Evolutionary conservation across 192 early-diverging fungal species (phyloP), one percentile per base, ranked within the genome.

Genomic region (Endogone sp.): DNA sequence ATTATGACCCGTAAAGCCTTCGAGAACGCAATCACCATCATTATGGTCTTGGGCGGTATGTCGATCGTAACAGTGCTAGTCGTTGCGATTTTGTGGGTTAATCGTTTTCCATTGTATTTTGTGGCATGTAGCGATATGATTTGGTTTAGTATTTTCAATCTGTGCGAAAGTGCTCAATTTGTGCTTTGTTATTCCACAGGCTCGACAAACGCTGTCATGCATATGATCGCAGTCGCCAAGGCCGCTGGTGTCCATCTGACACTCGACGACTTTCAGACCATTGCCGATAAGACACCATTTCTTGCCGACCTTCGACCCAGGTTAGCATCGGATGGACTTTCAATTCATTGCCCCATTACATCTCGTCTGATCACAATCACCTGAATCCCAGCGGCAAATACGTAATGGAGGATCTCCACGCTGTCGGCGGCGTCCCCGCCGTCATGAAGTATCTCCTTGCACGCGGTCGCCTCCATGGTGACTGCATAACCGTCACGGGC

Each of bases 1-100:
- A 98, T 99, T 66, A 93, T 99, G 93, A 99, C 98, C 13, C 84
- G 88, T 56, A 83, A 94, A 75, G 91, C 94, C 13, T 95, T 99
- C 68, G 93, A 97, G 79, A 99, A 99, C 76, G 96, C 98, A 3
- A 93, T 99, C 68, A 89, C 92, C 25, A 26, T 95, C 13, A 90
- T 89, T 24, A 95, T 98, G 88, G 91, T 93, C 32, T 85, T 98
- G 60, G 98, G 98, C 71, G 37, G 37, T 49, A 49, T 49, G 37
- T 16, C 16, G 6, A 49, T 49, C 6, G 6, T 49, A 49, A 11
- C 16, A 0, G 9, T 49, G 9, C 37, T 16, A 0, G 16, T 6
- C 37, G 6, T 11, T 49, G 37, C 16, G 37, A n/a, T n/a, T n/a
- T n/a, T n/a, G n/a, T n/a, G n/a, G n/a, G n/a, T n/a, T n/a, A n/a